Evolutionary conservation across 371 early-diverging fungal species (phyloP).

Genomic region (Apophysomyces ossiformis): DNA sequence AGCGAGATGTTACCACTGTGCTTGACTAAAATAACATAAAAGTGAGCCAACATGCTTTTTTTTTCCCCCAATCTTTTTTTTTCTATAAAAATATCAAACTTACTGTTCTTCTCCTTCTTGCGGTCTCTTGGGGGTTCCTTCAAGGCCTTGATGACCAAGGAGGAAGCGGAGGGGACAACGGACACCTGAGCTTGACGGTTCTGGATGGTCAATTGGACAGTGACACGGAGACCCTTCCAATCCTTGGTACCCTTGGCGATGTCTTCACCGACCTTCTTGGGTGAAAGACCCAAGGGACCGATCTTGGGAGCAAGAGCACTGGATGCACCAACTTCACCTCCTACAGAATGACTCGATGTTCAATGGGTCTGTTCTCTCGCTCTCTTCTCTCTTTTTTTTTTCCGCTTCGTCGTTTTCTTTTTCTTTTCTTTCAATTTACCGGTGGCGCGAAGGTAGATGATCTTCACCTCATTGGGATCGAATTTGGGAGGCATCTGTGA

Average conservation of each 20-base stretch:
- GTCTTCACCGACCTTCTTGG: slow-evolving; percentile 99
- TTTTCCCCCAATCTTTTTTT: neutral
- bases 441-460: slow-evolving; percentile 94
- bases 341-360: slow-evolving; percentile 7
- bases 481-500: slow-evolving; percentile 78
- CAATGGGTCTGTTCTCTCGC: neutral
- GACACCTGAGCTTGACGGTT: slow-evolving; percentile 98
- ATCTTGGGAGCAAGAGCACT: slow-evolving; percentile 99
- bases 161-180: slow-evolving; percentile 94
- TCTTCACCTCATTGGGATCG: slow-evolving; percentile 90
- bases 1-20: slow-evolving; percentile 89
- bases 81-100: neutral
- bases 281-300: slow-evolving; percentile 99
- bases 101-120: slow-evolving; percentile 99
- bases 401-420: too few relatives aligned
- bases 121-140: slow-evolving; percentile 98
- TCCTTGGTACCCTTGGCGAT: slow-evolving; percentile 72
- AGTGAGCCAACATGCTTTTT: neutral
- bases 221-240: slow-evolving; percentile 98
- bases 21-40: slow-evolving; percentile 53
- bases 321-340: slow-evolving; percentile 98
- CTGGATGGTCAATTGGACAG: slow-evolving; percentile 96
- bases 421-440: slow-evolving; percentile 63
- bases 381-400: too few relatives aligned
- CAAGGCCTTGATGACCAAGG: slow-evolving; percentile 95